Base-by-base conservation (phyloP, 352 stramenopile genomes). In the Aphanomyces cochlioides region DNA sequence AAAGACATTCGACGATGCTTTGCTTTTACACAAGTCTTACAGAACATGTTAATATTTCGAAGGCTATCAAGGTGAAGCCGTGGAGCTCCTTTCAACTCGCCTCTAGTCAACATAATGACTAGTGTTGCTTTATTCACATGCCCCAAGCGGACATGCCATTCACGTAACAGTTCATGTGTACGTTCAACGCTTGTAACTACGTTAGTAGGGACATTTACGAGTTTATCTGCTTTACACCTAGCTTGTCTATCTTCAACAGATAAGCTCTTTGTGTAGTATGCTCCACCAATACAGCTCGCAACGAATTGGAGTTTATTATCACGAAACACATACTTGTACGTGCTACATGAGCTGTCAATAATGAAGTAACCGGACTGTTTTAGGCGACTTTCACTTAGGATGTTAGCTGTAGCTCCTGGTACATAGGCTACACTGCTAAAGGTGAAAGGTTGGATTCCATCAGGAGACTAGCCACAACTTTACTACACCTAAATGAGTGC, bases 391-490 rank as follows among this genome's bases (percentile, higher is more conserved):
- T 53, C 45, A 19, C 45, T 53, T n/a, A 53, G 13, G 13, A 53
- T 53, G 45, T 53, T 53, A 19, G 45, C n/a, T n/a, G 45, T 19
- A 2, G 45, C 13, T 19, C 45, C 45, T 19, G 45, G 45, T 1
- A 53, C 45, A 53, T 53, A 53, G n/a, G 45, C 45, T 15, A 53
- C 45, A 19, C n/a, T 53, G 45, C n/a, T 2, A 53, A 53, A 53
- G 13, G 13, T 19, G n/a, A 53, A 53, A 15, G 13, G 13, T 53
- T 53, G 1, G 45, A 53, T 15, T 53, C 45, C 45, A 53, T n/a
- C 13, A 15, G 45, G 45, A 15, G 13, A 53, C 13, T 19, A 53
- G 2, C 13, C n/a, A 53, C 45, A 53, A 53, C 13, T 19, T 15
- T 1, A 53, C n/a, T 19, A 53, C 13, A n/a, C 45, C 45, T n/a